Evolutionary conservation across 495 filamentous ascomycete genomes (phyloP).

Genomic region (Tirmania nivea): DNA sequence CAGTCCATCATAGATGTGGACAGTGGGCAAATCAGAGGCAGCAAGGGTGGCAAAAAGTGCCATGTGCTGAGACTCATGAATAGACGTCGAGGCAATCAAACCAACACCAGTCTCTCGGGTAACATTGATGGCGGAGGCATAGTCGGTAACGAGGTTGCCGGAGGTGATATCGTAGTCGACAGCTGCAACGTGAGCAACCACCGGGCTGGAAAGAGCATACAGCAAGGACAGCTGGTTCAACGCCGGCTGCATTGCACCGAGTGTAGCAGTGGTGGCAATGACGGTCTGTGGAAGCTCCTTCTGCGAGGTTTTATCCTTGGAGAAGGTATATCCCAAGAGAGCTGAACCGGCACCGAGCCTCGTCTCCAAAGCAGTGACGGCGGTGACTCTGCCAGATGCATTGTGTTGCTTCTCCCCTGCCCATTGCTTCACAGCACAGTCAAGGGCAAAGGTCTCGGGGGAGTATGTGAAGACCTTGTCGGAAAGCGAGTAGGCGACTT

Average conservation of each 20-base stretch:
- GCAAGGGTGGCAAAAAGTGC: slow-evolving; percentile 69
- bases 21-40: slow-evolving; percentile 54
- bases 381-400: slow-evolving; percentile 56
- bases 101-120: slow-evolving; percentile 85
- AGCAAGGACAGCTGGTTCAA: slow-evolving; percentile 77
- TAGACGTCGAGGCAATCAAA: slow-evolving; percentile 62
- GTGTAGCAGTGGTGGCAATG: slow-evolving; percentile 58
- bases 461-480: slow-evolving; percentile 96
- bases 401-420: slow-evolving; percentile 41
- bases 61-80: slow-evolving; percentile 90
- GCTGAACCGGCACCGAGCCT: slow-evolving; percentile 76
- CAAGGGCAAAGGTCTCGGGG: slow-evolving; percentile 75
- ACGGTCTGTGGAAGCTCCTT: slow-evolving; percentile 85
- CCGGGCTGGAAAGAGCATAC: slow-evolving; percentile 72
- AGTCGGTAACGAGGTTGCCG: slow-evolving; percentile 59
- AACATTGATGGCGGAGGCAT: slow-evolving; percentile 53
- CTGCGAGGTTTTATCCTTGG: slow-evolving; percentile 73
- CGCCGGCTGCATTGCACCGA: slow-evolving; percentile 58
- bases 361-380: slow-evolving; percentile 61
- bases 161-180: slow-evolving; percentile 52
- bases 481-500: slow-evolving; percentile 79
- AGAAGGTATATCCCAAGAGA: slow-evolving; percentile 91
- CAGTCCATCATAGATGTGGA: slow-evolving; percentile 87
- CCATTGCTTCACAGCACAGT: slow-evolving; percentile 62
- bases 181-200: slow-evolving; percentile 85